phyloP scores from a whole-genome alignment of 2,329 filamentous ascomycete species.

The Trichophyton simii region DNA sequence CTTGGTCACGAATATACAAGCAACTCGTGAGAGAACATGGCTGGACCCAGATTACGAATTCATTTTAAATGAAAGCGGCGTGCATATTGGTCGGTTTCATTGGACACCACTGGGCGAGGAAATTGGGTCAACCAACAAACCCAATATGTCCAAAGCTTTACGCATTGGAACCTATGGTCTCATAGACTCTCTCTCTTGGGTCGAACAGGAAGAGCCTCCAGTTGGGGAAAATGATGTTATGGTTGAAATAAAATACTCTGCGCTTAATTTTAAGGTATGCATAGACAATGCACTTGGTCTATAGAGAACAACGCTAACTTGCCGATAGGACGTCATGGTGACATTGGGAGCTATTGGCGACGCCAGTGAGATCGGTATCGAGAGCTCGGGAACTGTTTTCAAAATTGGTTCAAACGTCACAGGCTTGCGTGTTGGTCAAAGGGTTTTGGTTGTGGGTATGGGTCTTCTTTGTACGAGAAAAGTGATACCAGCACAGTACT shows the following conservation, averaged over 20 bases:
- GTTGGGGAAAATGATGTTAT: background rate
- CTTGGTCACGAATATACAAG: too few species aligned
- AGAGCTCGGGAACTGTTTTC: background rate
- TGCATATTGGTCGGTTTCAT: background rate
- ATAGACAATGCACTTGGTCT: background rate
- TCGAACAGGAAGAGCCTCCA: background rate
- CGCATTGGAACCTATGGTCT: background rate
- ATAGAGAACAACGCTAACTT: background rate
- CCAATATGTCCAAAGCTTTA: background rate
- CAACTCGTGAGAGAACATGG: background rate
- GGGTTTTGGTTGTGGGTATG: background rate
- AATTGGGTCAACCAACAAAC: background rate
- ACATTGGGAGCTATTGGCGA: background rate
- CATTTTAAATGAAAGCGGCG: too few species aligned
- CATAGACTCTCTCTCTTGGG: background rate
- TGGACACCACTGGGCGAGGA: conserved; percentile 6
- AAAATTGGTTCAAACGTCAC: background rate
- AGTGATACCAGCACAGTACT: background rate
- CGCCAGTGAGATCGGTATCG: background rate
- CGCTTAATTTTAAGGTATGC: background rate
- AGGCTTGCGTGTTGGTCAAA: background rate
- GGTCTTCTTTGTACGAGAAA: background rate
- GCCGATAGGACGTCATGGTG: background rate
- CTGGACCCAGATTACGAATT: conserved; percentile 4
- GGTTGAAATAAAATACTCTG: background rate